phyloP scores from a whole-genome alignment of 139 green algal species.

The Chlamydomonas incerta region DNA sequence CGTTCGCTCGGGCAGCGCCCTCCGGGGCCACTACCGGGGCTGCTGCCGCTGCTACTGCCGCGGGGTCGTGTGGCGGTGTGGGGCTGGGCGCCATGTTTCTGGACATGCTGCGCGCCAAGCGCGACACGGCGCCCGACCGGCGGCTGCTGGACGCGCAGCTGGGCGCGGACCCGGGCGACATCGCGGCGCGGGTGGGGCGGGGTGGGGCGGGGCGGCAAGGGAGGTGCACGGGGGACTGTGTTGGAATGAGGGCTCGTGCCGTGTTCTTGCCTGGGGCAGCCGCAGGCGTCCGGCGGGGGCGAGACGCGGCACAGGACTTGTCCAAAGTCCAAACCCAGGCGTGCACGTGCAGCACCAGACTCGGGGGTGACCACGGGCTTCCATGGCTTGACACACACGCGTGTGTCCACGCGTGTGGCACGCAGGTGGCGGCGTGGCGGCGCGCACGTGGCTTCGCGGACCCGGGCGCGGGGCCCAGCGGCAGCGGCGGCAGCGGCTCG shows the following conservation, averaged over 20 bases:
- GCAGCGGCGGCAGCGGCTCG: not conserved
- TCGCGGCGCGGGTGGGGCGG: not conserved
- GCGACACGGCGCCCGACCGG: conserved; percentile 23
- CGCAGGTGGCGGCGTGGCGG: conserved; percentile 31
- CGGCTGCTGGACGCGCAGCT: conserved; percentile 3
- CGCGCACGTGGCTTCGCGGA: conserved; percentile 7
- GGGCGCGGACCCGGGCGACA: conserved; percentile 8
- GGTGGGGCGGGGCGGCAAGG: not conserved
- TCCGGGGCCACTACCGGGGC: not conserved
- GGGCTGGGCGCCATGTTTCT: conserved; percentile 19
- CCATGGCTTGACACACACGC: too few relatives aligned
- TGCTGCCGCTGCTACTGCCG: not conserved
- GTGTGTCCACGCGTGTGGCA: not conserved
- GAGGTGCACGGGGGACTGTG: too few relatives aligned
- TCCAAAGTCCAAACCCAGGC: too few relatives aligned
- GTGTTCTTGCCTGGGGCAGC: too few relatives aligned
- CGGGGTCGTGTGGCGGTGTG: not conserved
- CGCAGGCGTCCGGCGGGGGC: too few relatives aligned
- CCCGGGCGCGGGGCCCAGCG: not conserved
- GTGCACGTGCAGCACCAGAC: too few relatives aligned
- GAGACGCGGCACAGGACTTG: too few relatives aligned
- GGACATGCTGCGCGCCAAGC: conserved; percentile 39
- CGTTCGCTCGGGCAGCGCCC: not conserved
- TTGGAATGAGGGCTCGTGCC: too few relatives aligned
- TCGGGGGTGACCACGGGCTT: too few relatives aligned